Percentiles rank a stretch among this genome's conserved stretches.
Conservation (phyloP, 768 basidiomycete genomes). For the Strobilomyces confusus region DNA sequence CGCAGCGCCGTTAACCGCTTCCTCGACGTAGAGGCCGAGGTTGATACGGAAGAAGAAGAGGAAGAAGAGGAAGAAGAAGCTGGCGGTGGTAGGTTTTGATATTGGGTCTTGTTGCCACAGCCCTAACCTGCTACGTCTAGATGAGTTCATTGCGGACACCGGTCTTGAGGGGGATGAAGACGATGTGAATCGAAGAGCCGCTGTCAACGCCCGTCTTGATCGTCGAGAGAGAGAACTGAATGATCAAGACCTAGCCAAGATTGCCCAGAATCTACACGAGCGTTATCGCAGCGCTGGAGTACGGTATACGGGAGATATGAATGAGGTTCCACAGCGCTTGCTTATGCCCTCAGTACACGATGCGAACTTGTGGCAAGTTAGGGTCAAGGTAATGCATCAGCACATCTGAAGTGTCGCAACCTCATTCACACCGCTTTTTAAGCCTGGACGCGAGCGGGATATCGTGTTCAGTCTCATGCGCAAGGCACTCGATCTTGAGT, state of each 20-base stretch:
- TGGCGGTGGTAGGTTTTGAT: constrained; percentile 41
- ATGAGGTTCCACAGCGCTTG: constrained; percentile 86
- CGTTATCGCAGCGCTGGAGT: constrained; percentile 69
- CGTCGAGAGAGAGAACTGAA: constrained; percentile 69
- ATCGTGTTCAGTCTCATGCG: constrained; percentile 94
- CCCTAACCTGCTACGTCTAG: constrained; percentile 33
- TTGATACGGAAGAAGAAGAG: constrained; percentile 96
- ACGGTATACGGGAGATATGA: constrained; percentile 88
- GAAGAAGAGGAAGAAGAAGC: constrained; percentile 83
- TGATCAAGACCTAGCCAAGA: constrained; percentile 76
- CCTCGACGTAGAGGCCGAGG: constrained; percentile 94
- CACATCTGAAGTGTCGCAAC: neutral
- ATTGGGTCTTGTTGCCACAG: neutral
- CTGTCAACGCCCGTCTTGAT: constrained; percentile 67
- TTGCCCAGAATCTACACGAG: constrained; percentile 76
- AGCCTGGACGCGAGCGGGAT: constrained; percentile 91
- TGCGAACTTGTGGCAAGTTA: constrained; percentile 92
- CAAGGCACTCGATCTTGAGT: constrained; percentile 84
- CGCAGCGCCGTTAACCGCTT: constrained; percentile 68
- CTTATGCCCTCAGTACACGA: constrained; percentile 97
- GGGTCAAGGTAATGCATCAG: constrained; percentile 68
- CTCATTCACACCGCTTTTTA: constrained; percentile 4
- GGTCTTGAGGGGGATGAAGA: constrained; percentile 68
- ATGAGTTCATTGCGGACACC: constrained; percentile 64
- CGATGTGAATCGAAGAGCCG: constrained; percentile 42